Evolutionary conservation across 768 basidiomycete genomes (phyloP).

Genomic region (Mycena pura): DNA sequence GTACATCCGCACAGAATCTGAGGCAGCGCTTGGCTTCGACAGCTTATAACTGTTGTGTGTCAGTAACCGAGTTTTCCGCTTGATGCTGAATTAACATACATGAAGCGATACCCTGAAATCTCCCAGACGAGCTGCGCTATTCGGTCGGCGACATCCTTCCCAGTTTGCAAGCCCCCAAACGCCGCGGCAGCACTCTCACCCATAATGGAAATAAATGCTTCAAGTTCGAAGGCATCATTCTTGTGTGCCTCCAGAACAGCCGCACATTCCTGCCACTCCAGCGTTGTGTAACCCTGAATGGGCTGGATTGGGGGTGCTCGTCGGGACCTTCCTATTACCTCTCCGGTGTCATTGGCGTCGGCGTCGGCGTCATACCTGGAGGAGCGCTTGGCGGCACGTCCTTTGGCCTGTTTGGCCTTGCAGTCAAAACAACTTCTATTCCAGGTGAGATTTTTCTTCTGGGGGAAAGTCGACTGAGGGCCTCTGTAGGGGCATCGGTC

Average conservation of each 20-base stretch:
- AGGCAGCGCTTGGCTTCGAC: not conserved
- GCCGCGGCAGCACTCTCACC: not conserved
- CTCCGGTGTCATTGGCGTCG: not conserved
- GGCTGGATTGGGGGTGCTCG: not conserved
- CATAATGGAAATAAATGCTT: not conserved
- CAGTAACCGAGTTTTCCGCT: not conserved
- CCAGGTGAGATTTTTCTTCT: not conserved
- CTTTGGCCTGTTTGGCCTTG: not conserved
- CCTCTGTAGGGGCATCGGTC: not conserved
- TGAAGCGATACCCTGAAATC: not conserved
- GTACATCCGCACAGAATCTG: not conserved
- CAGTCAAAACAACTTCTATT: not conserved
- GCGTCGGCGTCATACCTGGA: not conserved
- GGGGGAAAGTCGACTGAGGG: not conserved
- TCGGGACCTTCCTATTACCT: not conserved
- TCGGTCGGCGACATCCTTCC: no score
- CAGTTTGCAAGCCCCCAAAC: not conserved
- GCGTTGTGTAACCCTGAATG: not conserved
- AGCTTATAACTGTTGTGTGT: not conserved
- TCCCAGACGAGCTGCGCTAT: not conserved
- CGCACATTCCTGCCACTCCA: not conserved
- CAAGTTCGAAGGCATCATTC: not conserved
- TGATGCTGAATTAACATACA: not conserved
- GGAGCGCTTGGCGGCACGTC: not conserved
- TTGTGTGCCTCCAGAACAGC: not conserved